Conservation (phyloP, 306 rosid genomes). For the Abrus precatorius region DNA sequence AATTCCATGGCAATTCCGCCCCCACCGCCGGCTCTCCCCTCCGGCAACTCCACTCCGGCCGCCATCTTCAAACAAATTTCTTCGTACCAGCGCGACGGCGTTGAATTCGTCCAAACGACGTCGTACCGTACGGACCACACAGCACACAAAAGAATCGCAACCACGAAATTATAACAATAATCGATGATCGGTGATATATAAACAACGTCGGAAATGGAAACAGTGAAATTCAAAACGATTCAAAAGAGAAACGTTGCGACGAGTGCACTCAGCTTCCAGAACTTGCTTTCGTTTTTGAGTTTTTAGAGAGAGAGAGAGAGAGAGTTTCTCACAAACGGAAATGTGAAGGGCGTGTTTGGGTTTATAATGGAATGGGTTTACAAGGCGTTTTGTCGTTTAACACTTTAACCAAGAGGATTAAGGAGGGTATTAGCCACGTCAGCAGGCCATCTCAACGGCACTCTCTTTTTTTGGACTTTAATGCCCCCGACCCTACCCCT, state of each 20-base stretch:
- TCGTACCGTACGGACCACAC: conserved; percentile 44
- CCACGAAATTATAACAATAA: neutral
- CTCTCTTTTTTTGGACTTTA: conserved; percentile 44
- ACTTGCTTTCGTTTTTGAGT: conserved; percentile 37
- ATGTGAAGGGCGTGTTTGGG: conserved; percentile 51
- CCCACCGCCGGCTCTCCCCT: conserved; percentile 38
- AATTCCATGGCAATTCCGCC: conserved; percentile 66
- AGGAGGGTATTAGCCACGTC: conserved; percentile 63
- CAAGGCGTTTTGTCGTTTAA: conserved; percentile 17
- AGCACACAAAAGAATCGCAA: neutral
- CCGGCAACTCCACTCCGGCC: conserved; percentile 65
- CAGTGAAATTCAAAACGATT: conserved; percentile 32
- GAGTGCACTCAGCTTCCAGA: conserved; percentile 48
- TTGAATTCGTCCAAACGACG: conserved; percentile 28
- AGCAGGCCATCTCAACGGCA: conserved; percentile 61
- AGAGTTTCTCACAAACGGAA: neutral
- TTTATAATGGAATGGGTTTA: conserved; percentile 42
- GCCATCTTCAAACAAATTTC: conserved; percentile 52
- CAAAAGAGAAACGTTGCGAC: conserved; percentile 40
- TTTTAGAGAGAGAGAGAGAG: conserved; percentile 21
- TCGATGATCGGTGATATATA: neutral
- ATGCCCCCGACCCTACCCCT: conserved; percentile 45
- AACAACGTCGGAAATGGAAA: neutral
- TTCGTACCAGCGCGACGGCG: conserved; percentile 46
- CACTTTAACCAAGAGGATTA: conserved; percentile 46